Conservation (phyloP, 352 stramenopile genomes). For the Phytophthora uliginosa region DNA sequence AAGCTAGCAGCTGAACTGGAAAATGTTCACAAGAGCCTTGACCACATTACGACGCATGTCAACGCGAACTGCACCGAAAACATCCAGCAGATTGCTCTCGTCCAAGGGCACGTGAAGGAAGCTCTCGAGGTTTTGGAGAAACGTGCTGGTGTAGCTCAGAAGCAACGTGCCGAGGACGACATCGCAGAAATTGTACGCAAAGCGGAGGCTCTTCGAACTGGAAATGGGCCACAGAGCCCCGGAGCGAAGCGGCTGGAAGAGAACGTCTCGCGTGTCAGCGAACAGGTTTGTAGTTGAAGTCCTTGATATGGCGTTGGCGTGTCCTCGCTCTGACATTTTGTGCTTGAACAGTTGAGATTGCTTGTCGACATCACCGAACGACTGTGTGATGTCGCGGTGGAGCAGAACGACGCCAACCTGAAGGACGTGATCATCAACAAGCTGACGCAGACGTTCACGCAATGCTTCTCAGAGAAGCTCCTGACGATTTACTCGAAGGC, state of each 20-base stretch:
- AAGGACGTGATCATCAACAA: constrained; percentile 81
- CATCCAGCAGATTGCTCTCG: constrained; percentile 64
- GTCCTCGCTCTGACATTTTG: constrained; percentile 1
- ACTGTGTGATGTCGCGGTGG: constrained; percentile 78
- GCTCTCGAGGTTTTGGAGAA: constrained; percentile 78
- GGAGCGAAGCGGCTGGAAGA: constrained; percentile 74
- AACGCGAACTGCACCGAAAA: constrained; percentile 64
- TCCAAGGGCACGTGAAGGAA: constrained; percentile 79
- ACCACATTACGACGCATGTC: constrained; percentile 62
- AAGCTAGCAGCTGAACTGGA: constrained; percentile 83
- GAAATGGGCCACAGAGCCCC: constrained; percentile 46
- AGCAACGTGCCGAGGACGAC: constrained; percentile 45
- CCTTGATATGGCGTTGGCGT: not conserved
- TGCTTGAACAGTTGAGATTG: constrained; percentile 46
- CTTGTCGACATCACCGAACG: constrained; percentile 75
- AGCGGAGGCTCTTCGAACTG: constrained; percentile 51
- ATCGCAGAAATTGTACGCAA: constrained; percentile 59
- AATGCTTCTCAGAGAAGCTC: constrained; percentile 83
- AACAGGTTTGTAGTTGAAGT: constrained; percentile 61
- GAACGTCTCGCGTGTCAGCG: constrained; percentile 67
- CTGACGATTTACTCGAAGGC: constrained; percentile 68
- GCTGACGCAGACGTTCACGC: constrained; percentile 72
- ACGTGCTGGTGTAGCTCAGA: constrained; percentile 38
- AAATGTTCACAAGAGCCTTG: constrained; percentile 70
- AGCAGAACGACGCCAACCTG: constrained; percentile 79